A percentile compares a stretch with the other conserved stretches of the same genome.
Evolutionary conservation across 441 rosid species (phyloP).

Genomic region (Breynia disticha): DNA sequence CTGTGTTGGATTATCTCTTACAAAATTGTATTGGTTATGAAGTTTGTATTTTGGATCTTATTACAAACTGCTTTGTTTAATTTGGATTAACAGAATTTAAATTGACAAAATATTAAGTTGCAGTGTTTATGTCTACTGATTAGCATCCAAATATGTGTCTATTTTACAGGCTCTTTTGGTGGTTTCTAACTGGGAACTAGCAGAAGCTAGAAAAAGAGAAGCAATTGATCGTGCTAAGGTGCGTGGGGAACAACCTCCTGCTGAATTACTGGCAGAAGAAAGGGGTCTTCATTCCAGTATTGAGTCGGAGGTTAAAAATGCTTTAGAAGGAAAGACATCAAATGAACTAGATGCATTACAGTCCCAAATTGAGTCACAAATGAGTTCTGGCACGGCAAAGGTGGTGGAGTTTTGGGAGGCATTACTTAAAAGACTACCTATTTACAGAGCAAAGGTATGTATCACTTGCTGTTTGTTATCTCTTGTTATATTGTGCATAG

Average conservation of each 20-base stretch:
- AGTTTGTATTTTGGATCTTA: too few species aligned
- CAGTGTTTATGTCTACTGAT: background rate
- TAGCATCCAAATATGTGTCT: slow-evolving; percentile 10
- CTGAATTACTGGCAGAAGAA: slow-evolving; percentile 85
- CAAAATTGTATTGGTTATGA: too few species aligned
- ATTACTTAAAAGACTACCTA: slow-evolving; percentile 72
- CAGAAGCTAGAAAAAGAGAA: slow-evolving; percentile 83
- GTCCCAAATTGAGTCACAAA: slow-evolving; percentile 60
- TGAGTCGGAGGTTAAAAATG: slow-evolving; percentile 67
- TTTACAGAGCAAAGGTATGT: slow-evolving; percentile 82
- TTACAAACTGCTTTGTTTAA: slow-evolving; percentile 17
- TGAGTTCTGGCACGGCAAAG: slow-evolving; percentile 84
- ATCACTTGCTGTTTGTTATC: background rate
- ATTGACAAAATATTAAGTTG: background rate
- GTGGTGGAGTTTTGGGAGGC: slow-evolving; percentile 98
- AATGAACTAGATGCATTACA: slow-evolving; percentile 56
- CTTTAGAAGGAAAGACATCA: slow-evolving; percentile 70
- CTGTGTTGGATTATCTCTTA: too few species aligned
- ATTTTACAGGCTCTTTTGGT: slow-evolving; percentile 68
- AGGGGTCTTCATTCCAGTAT: slow-evolving; percentile 85
- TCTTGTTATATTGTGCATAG: slow-evolving; percentile 2
- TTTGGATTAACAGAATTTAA: background rate
- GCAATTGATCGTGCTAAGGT: slow-evolving; percentile 86
- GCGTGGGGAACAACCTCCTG: slow-evolving; percentile 90
- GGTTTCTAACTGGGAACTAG: slow-evolving; percentile 89